Evolutionary conservation across 768 basidiomycete species (phyloP), one percentile per base, ranked within the genome.

Genomic region (Grammothele lineata): DNA sequence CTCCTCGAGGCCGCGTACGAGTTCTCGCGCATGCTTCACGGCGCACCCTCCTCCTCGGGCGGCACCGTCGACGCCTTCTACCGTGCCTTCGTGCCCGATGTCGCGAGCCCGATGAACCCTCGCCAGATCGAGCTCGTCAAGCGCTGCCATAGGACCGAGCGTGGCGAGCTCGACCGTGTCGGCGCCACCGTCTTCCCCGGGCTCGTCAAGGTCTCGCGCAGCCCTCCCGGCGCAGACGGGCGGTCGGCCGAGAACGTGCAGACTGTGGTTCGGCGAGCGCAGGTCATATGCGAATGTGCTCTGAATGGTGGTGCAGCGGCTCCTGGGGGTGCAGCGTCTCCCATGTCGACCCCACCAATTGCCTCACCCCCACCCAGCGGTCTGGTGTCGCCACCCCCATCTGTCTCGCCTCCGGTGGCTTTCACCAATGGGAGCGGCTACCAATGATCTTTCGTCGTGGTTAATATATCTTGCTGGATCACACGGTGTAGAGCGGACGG

Each of bases 111-210:
- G 5, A 71, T 93, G n/a, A 78, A 78, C 53, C 83, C 91, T 7
- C 69, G 77, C 27, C 86, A 92, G 63, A 84, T 92, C 47, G 91
- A 93, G 62, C 78, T 92, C 35, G 80, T 91, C 37, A 88, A 90
- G 63, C 71, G 90, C 23, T 93, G 91, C 66, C 61, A 86, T 56
- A 81, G 72, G 57, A 86, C 81, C 53, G 91, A 92, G 63, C 64
- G 74, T 25, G 84, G 86, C 5, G 85, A 91, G 40, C 59, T 69
- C 2, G 88, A 92, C 57, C 70, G 76, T 10, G 88, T 92, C 3
- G 91, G 91, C 10, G 81, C 87, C 4, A 89, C 89, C 0, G 80
- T 92, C 53, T 93, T 93, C 63, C 90, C 90, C 2, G 91, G 91
- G 2, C 71, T 92, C 23, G 91, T 92, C 43, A 93, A 92, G 66